Evolutionary conservation across 345 rosid species (phyloP), one percentile per base, ranked within the genome.

Genomic region (Schrenkiella parvula): DNA sequence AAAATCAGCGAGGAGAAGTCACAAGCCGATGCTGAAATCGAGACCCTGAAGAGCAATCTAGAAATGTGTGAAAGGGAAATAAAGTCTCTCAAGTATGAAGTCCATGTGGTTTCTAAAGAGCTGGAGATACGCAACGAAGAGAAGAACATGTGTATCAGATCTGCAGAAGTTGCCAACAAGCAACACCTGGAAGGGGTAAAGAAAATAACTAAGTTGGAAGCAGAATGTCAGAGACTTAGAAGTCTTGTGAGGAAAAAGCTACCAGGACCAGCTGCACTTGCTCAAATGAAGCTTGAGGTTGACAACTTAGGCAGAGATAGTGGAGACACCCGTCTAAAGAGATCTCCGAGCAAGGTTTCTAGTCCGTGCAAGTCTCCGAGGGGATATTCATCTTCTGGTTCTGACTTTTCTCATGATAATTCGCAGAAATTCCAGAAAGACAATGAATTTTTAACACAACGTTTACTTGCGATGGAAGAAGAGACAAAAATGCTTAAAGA

Each of bases 201-300:
- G 82, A 95, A 88, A 74, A 91, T 95, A 73, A 73, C 89, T 43
- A 95, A 95, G 89, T 79, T 95, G 51, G 99, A 95, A 81, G 90
- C 89, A 42, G 97, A 95, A 57, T 87, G 93, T 81, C 97, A 95
- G 82, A 89, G 98, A 70, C 77, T 93, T 57, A 88, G 98, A 9
- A 87, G 95, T 57, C 91, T 93, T 63, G 97, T 93, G 73, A 81
- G 97, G 75, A 93, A 91, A 75, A 93, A 88, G 82, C 79, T 93
- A 80, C 98, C 98, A 0, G 98, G 98, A 70, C 97, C 98, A 66
- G 98, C 98, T 75, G 97, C 97, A 35, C 86, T 93, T 70, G 98
- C 98, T 47, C 96, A 91, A 46, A 93, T 93, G 98, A 93, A 91
- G 90, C 76, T 85, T 50, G 98, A 93, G 78, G 97, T 91, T 76